Percentiles rank a stretch among this genome's conserved stretches.
Evolutionary conservation across 768 basidiomycete genomes (phyloP).

Genomic region (Mycena albidolilacea): DNA sequence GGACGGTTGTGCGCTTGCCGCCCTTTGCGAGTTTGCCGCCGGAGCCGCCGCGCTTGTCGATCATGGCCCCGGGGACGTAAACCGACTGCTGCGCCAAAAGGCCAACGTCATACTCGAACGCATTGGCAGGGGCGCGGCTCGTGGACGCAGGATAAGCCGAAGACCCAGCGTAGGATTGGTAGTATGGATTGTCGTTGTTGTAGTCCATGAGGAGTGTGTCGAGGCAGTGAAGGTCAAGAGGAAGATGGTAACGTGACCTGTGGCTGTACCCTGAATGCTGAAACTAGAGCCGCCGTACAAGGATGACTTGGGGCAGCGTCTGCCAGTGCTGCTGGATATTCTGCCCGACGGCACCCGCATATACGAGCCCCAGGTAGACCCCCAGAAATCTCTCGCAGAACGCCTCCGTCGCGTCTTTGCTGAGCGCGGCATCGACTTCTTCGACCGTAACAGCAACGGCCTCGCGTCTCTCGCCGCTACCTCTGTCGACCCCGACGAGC

Average conservation of each 20-base stretch:
- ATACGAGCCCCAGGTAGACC: conserved; percentile 76
- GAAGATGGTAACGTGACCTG: neutral
- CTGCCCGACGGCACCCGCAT: conserved; percentile 76
- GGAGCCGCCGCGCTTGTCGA: conserved; percentile 88
- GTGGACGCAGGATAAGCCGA: conserved; percentile 73
- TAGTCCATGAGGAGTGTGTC: neutral
- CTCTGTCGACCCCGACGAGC: conserved; percentile 47
- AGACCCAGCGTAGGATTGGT: conserved; percentile 85
- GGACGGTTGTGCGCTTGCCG: conserved; percentile 92
- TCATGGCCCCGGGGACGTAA: conserved; percentile 93
- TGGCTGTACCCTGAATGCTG: conserved; percentile 50
- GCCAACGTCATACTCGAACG: conserved; percentile 94
- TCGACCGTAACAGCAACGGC: conserved; percentile 65
- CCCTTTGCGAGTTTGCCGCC: conserved; percentile 91
- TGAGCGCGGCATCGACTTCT: conserved; percentile 84
- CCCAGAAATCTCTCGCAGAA: conserved; percentile 72
- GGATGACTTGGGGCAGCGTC: conserved; percentile 76
- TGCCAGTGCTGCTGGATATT: conserved; percentile 79
- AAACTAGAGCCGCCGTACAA: conserved; percentile 86
- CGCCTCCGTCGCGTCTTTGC: conserved; percentile 78
- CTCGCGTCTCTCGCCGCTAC: conserved; percentile 33
- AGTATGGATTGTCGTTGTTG: conserved; percentile 76
- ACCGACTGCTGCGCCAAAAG: conserved; percentile 93
- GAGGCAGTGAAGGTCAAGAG: no score
- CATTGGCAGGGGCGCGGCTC: conserved; percentile 86